These are phyloP conservation scores for Mediolabrus comicus DNA, from an alignment of 108 stramenopile species.

Conservation along the genomic window DNA sequence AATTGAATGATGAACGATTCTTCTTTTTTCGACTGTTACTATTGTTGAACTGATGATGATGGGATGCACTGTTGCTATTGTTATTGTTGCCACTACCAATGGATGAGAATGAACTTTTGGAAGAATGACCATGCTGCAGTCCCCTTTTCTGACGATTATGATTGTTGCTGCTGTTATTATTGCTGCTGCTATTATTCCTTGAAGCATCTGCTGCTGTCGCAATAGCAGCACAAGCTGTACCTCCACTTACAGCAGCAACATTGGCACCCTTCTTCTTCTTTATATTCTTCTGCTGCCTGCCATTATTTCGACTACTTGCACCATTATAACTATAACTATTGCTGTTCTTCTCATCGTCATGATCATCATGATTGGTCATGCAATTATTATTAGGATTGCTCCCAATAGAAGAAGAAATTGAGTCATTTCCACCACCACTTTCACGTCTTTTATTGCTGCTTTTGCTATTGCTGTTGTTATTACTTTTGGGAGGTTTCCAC, in stretches of 20 bases:
- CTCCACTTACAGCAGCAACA: not conserved
- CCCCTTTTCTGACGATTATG: slow-evolving; percentile 43
- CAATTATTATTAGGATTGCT: slow-evolving; percentile 26
- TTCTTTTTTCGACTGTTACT: slow-evolving; percentile 28
- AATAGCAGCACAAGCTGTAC: not conserved
- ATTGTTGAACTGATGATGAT: slow-evolving; percentile 13
- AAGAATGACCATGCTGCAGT: slow-evolving; percentile 30
- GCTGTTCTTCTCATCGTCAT: slow-evolving; percentile 22
- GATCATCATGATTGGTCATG: slow-evolving; percentile 10
- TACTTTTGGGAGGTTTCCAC: slow-evolving; percentile 24
- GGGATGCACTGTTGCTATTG: slow-evolving; percentile 15
- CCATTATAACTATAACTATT: slow-evolving; percentile 27
- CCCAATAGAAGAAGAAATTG: slow-evolving; percentile 24
- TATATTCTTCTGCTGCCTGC: slow-evolving; percentile 1
- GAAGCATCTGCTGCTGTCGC: too few species aligned
- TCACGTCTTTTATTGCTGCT: slow-evolving; percentile 7
- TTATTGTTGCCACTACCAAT: slow-evolving; percentile 9
- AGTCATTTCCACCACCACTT: slow-evolving; percentile 26
- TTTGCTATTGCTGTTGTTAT: slow-evolving; percentile 1
- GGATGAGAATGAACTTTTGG: slow-evolving; percentile 38
- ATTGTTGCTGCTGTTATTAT: too few species aligned
- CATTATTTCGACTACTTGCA: slow-evolving; percentile 6
- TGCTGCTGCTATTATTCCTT: not conserved
- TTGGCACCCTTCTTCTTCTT: slow-evolving; percentile 8
- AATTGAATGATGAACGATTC: slow-evolving; percentile 30